Evolutionary conservation across 2,329 filamentous ascomycete species (phyloP), one percentile per base, ranked within the genome.

Genomic region (Trichoderma oligosporum): DNA sequence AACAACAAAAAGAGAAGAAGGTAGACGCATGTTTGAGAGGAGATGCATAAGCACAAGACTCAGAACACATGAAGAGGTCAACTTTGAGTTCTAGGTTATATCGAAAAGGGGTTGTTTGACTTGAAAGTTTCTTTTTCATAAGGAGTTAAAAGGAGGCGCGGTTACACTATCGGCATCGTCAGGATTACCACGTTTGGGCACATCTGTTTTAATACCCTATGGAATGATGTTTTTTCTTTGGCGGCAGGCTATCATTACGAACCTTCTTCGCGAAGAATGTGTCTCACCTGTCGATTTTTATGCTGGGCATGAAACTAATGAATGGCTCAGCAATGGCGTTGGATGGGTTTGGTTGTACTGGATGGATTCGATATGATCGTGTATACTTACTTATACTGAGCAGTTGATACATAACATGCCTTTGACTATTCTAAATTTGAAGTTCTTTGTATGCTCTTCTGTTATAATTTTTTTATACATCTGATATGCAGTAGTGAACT

Each of bases 121-220:
- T 38, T 55, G n/a, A n/a, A n/a, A n/a, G 41, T 45, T 22, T 46
- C 22, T 55, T 31, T 44, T 33, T 35, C 22, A 46, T 20, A 16
- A 18, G 52, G 52, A 55, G 52, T 55, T 55, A n/a, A 25, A 38
- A 33, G 52, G 31, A 14, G 42, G 51, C 16, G 25, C 20, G 53
- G 58, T 54, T 46, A 38, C 41, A 55, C 36, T 55, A 45, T 48
- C 41, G 59, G 59, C 58, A 58, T 49, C 52, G 38, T 24, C 18
- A 29, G 33, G 41, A 38, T 27, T 45, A 60, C 35, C 22, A 36
- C 53, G 48, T 48, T 64, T 63, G 62, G 65, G 61, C 61, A 65
- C 48, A 54, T 58, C 58, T 61, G 60, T 59, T 48, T 59, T 67
- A 67, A 70, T 70, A 70, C 68, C 68, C 68, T 64, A 57, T 60